A percentile compares a stretch with the other conserved stretches of the same genome.
These are phyloP conservation scores for Trichoderma oligosporum DNA, from an alignment of 2,329 filamentous ascomycete species.

Conservation along the genomic window DNA sequence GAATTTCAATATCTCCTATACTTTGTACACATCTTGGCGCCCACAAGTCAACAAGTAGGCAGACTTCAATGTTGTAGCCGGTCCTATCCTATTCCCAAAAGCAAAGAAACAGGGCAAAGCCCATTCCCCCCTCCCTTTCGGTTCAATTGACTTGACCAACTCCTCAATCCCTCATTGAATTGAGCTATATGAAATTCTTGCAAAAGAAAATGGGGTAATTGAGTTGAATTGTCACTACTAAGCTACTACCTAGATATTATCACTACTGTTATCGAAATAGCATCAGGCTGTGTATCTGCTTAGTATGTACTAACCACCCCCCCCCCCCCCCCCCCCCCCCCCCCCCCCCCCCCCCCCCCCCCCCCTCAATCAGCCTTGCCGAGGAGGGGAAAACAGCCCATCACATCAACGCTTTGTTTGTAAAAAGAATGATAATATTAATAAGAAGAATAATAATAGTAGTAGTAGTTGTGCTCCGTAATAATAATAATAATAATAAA, in stretches of 20 bases:
- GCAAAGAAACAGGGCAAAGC: background rate
- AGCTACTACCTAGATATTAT: no score
- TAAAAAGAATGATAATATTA: background rate
- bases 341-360: no score
- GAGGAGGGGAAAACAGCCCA: background rate
- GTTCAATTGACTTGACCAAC: background rate
- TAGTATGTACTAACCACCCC: no score
- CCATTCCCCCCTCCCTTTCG: background rate
- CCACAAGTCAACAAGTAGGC: no score
- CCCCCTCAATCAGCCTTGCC: slow-evolving; percentile 6
- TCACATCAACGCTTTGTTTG: background rate
- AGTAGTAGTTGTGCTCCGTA: no score
- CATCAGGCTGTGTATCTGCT: background rate
- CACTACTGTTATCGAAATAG: no score
- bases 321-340: no score
- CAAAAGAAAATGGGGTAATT: no score
- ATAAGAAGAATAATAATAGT: background rate
- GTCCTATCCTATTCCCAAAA: background rate
- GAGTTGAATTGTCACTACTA: no score
- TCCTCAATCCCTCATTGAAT: background rate
- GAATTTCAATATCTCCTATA: background rate
- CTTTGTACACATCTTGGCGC: no score
- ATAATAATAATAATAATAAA: background rate
- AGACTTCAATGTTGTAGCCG: no score
- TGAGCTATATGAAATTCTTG: background rate